These are phyloP conservation scores for Diversispora epigaea DNA, from an alignment of 192 early-diverging fungal genomes.

Conservation along the genomic window DNA sequence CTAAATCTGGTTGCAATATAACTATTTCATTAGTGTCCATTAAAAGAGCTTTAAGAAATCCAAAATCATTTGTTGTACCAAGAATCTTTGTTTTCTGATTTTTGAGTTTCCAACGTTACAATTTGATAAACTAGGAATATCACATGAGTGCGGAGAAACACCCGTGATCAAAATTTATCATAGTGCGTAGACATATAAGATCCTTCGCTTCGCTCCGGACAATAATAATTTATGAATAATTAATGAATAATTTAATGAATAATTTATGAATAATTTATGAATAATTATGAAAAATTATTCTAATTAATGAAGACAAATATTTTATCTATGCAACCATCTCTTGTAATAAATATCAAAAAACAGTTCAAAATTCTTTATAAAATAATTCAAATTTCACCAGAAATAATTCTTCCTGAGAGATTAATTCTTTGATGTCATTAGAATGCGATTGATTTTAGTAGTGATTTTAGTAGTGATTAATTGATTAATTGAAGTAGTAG, in stretches of 20 bases:
- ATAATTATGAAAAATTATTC: no score
- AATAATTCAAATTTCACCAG: constrained; percentile 73
- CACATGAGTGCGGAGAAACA: no score
- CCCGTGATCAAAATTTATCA: no score
- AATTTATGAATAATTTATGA: neutral
- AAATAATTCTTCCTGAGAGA: constrained; percentile 69
- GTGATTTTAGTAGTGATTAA: constrained; percentile 64
- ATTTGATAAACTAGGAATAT: no score
- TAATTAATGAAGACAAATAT: no score
- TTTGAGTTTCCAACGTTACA: constrained; percentile 63
- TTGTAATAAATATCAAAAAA: constrained; percentile 70
- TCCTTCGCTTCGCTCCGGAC: constrained; percentile 50
- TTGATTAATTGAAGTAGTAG: constrained; percentile 85
- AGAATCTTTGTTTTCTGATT: constrained; percentile 63
- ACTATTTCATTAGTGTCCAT: constrained; percentile 46
- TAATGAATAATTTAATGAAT: neutral
- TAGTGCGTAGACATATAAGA: no score
- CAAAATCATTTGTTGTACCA: constrained; percentile 73
- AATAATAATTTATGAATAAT: constrained; percentile 12
- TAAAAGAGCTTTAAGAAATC: constrained; percentile 70
- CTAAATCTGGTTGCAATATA: constrained; percentile 91
- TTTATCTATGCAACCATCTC: constrained; percentile 86
- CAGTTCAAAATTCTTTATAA: constrained; percentile 73
- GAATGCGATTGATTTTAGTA: constrained; percentile 55
- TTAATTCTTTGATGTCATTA: constrained; percentile 47